These are phyloP conservation scores for Lodderomyces parapsilosis DNA, from an alignment of 1,139 yeast species.

Conservation along the genomic window DNA sequence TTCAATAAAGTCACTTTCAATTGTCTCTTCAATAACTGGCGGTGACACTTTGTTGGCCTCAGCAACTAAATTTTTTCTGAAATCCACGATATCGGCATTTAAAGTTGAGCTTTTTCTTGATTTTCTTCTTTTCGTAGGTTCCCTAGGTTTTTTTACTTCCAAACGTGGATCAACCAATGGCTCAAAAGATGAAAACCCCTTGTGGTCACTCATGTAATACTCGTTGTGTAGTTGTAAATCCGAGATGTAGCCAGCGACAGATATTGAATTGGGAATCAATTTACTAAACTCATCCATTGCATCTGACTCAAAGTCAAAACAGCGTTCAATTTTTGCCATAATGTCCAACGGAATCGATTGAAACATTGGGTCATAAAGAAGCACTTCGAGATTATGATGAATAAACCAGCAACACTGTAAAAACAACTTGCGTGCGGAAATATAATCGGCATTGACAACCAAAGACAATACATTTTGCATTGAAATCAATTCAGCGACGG, in stretches of 20 bases:
- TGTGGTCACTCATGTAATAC: slow-evolving; percentile 47
- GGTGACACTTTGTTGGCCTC: neutral
- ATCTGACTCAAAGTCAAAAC: neutral
- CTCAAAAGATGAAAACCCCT: slow-evolving; percentile 39
- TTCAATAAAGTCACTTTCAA: slow-evolving; percentile 13
- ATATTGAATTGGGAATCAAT: neutral
- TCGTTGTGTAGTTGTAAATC: slow-evolving; percentile 16
- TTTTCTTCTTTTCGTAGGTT: slow-evolving; percentile 19
- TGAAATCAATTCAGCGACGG: slow-evolving; percentile 57
- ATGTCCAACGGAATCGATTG: slow-evolving; percentile 28
- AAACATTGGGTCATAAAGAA: slow-evolving; percentile 51
- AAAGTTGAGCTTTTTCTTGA: slow-evolving; percentile 29
- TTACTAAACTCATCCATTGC: neutral
- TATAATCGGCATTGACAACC: slow-evolving; percentile 49
- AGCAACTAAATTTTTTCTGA: slow-evolving; percentile 17
- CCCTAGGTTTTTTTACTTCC: slow-evolving; percentile 18
- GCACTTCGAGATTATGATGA: slow-evolving; percentile 61
- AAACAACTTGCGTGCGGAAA: slow-evolving; percentile 55
- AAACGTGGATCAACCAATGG: slow-evolving; percentile 48
- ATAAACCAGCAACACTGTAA: slow-evolving; percentile 67
- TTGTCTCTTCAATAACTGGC: slow-evolving; percentile 24
- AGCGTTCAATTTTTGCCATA: slow-evolving; percentile 26
- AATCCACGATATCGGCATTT: slow-evolving; percentile 21
- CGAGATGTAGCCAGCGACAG: slow-evolving; percentile 20
- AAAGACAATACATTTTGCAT: slow-evolving; percentile 62